Conservation (phyloP, 1,139 yeast species). For the Blastobotrys raffinosifermentans region DNA sequence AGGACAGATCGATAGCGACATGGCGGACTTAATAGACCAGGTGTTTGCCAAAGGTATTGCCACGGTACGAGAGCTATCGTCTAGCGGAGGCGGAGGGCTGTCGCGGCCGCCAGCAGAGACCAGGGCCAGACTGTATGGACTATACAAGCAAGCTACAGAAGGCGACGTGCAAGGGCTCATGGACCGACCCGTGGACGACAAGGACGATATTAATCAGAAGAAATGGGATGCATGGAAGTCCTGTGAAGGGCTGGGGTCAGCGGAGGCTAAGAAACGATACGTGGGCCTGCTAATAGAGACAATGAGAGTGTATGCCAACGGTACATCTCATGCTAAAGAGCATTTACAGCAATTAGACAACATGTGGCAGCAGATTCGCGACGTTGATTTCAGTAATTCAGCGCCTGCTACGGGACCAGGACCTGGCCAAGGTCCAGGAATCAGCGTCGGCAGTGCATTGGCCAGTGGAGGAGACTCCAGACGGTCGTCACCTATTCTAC, state of each 20-base stretch:
- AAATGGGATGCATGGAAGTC: conserved; percentile 66
- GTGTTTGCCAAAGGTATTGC: conserved; percentile 77
- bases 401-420: not conserved
- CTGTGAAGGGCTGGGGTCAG: conserved; percentile 62
- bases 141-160: conserved; percentile 84
- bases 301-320: conserved; percentile 65
- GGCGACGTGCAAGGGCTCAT: conserved; percentile 59
- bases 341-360: conserved; percentile 60
- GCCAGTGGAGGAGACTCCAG: conserved; percentile 4
- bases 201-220: conserved; percentile 6
- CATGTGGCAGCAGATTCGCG: conserved; percentile 71
- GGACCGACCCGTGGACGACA: conserved; percentile 4
- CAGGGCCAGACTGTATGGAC: conserved; percentile 66
- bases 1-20: too few relatives aligned
- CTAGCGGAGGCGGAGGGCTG: conserved; percentile 61
- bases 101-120: conserved; percentile 78
- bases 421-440: not conserved
- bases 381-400: conserved; percentile 29
- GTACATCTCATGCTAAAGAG: conserved; percentile 63
- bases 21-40: conserved; percentile 43
- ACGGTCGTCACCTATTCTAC: conserved; percentile 1
- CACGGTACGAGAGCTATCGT: conserved; percentile 67
- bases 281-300: conserved; percentile 59
- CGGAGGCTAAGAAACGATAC: conserved; percentile 71
- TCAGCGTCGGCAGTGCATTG: conserved; percentile 6